These are phyloP conservation scores for Lachancea lanzarotensis DNA, from an alignment of 805 yeast species.

Conservation along the genomic window DNA sequence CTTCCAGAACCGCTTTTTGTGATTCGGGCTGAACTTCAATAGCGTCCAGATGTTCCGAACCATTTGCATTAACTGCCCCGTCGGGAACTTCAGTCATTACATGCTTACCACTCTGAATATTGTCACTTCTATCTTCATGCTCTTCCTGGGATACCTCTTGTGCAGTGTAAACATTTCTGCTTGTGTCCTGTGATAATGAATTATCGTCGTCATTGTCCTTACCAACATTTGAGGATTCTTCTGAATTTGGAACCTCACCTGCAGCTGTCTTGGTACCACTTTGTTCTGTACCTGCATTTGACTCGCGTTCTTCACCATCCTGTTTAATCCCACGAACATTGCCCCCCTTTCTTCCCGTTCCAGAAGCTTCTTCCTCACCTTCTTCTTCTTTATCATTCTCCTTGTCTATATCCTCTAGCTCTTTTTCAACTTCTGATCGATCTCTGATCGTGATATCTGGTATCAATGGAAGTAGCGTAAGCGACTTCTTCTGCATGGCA, in stretches of 20 bases:
- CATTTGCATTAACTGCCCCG: neutral
- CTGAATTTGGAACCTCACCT: conserved; percentile 8
- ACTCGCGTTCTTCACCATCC: conserved; percentile 13
- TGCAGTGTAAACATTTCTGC: neutral
- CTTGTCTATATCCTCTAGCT: conserved; percentile 43
- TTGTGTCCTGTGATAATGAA: neutral
- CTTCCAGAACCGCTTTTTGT: conserved; percentile 27
- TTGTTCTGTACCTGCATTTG: conserved; percentile 22
- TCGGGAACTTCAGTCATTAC: neutral
- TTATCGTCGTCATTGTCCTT: neutral
- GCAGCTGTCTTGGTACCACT: conserved; percentile 33
- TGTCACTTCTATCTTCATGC: neutral
- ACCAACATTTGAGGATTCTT: neutral
- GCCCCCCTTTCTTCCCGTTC: conserved; percentile 33
- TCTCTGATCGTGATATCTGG: conserved; percentile 82
- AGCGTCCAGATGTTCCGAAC: neutral
- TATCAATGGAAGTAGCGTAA: conserved; percentile 68
- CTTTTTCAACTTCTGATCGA: conserved; percentile 64
- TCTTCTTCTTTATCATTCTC: conserved; percentile 32
- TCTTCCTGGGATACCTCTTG: neutral
- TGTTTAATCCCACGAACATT: conserved; percentile 32
- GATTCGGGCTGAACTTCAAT: conserved; percentile 30
- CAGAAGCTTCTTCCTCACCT: conserved; percentile 30
- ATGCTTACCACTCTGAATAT: neutral
- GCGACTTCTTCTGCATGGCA: conserved; percentile 91